phyloP scores from a whole-genome alignment of 768 basidiomycete genomes.

The Daedaleopsis nitida region DNA sequence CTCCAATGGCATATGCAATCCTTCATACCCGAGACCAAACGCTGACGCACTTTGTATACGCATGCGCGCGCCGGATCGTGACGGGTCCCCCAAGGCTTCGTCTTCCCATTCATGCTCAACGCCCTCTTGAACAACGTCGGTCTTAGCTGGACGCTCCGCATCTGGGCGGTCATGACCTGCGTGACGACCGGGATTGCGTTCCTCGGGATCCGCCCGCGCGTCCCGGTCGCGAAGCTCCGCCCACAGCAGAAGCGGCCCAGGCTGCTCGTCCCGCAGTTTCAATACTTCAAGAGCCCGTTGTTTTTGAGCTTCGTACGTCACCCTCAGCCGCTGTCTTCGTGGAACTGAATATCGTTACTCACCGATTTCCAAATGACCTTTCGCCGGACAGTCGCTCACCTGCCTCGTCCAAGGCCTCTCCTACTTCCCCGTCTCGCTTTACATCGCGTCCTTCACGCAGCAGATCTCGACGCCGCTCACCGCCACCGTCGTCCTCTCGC shows the following conservation, averaged over 20 bases:
- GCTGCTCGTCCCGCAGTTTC: conserved; percentile 19
- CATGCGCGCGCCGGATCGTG: background rate
- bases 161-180: conserved; percentile 21
- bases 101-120: conserved; percentile 26
- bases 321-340: no score
- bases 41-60: background rate
- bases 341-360: no score
- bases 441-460: conserved; percentile 28
- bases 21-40: no score
- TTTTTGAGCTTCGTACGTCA: conserved; percentile 26
- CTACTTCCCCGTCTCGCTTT: conserved; percentile 30
- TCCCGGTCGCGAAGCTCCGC: conserved; percentile 21
- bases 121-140: conserved; percentile 19
- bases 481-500: conserved; percentile 26
- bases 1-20: background rate
- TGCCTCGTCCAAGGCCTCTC: conserved; percentile 27
- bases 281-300: conserved; percentile 21
- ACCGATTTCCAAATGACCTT: no score
- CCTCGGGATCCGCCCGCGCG: conserved; percentile 22
- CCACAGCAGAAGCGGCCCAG: conserved; percentile 17
- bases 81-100: conserved; percentile 18
- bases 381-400: conserved; percentile 16
- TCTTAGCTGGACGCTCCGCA: conserved; percentile 26
- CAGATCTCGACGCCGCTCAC: conserved; percentile 22
- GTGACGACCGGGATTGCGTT: conserved; percentile 20